phyloP scores from a whole-genome alignment of 805 yeast genomes.

The Zygosaccharomyces bisporus region DNA sequence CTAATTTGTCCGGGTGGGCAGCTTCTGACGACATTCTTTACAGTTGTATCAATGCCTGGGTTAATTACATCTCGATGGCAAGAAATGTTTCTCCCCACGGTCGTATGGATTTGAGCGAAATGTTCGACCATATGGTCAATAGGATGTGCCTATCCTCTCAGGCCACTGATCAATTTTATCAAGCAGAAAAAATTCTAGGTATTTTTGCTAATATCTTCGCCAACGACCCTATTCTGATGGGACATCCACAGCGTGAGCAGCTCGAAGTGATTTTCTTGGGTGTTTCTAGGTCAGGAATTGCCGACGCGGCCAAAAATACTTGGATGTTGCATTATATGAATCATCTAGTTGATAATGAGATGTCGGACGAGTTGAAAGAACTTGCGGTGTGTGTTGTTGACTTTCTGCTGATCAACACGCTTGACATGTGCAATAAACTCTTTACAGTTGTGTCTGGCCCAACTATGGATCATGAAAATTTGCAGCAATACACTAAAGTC shows the following conservation, averaged over 20 bases:
- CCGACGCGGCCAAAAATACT: conserved; percentile 23
- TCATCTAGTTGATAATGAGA: conserved; percentile 31
- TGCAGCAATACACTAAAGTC: conserved; percentile 43
- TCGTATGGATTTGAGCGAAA: conserved; percentile 31
- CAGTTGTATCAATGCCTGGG: conserved; percentile 32
- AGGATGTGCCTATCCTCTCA: conserved; percentile 31
- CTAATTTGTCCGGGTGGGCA: conserved; percentile 19
- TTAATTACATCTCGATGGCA: conserved; percentile 31
- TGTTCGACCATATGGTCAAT: conserved; percentile 29
- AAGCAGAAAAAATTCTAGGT: conserved; percentile 27
- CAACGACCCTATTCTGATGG: conserved; percentile 31
- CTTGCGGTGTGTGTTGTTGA: conserved; percentile 34
- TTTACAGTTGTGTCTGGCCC: conserved; percentile 23
- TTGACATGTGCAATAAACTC: conserved; percentile 34
- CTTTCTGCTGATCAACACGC: conserved; percentile 32
- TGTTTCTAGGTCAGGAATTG: conserved; percentile 25
- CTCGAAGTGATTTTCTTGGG: conserved; percentile 34
- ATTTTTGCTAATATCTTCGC: conserved; percentile 32
- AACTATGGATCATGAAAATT: conserved; percentile 10
- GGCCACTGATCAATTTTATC: conserved; percentile 24
- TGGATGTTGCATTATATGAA: conserved; percentile 37
- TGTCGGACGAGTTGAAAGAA: conserved; percentile 33
- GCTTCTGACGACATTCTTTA: conserved; percentile 17
- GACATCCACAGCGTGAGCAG: conserved; percentile 29
- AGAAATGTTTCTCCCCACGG: conserved; percentile 28